Evolutionary conservation across 2,329 filamentous ascomycete genomes (phyloP).

Genomic region (Teratosphaeria nubilosa): DNA sequence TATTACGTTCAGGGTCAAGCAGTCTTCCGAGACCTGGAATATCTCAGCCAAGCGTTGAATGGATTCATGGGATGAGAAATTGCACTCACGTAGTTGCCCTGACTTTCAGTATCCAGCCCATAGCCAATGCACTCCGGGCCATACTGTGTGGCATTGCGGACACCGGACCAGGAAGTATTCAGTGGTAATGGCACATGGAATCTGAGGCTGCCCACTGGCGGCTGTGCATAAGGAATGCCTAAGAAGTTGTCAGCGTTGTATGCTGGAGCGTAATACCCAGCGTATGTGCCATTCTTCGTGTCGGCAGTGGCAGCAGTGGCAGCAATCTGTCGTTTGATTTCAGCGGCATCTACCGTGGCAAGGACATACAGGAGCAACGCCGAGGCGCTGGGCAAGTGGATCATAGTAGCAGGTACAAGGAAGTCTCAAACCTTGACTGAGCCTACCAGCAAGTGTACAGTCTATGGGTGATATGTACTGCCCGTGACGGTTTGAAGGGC

Average conservation of each 20-base stretch:
- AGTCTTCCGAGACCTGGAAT: conserved; percentile 44
- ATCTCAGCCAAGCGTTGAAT: conserved; percentile 16
- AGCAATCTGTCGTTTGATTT: not conserved
- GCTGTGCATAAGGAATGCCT: conserved; percentile 34
- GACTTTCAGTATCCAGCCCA: conserved; percentile 18
- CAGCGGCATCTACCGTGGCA: not conserved
- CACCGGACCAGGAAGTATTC: conserved; percentile 10
- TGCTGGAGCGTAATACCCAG: conserved; percentile 29
- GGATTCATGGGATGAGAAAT: not conserved
- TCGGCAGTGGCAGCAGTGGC: conserved; percentile 11
- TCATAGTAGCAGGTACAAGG: not conserved
- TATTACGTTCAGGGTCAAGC: conserved; percentile 53
- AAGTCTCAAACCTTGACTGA: not conserved
- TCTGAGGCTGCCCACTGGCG: conserved; percentile 41
- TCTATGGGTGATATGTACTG: not conserved
- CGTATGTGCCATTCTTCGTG: conserved; percentile 40
- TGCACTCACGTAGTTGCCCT: conserved; percentile 19
- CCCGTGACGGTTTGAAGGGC: not conserved
- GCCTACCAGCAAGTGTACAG: not conserved
- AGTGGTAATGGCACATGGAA: conserved; percentile 30
- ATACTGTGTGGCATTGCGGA: conserved; percentile 30
- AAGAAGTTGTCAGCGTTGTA: conserved; percentile 44
- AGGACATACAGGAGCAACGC: not conserved
- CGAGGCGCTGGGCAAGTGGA: not conserved
- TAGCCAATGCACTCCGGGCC: conserved; percentile 34